Evolutionary conservation across 2,329 filamentous ascomycete genomes (phyloP).

Genomic region (Ophiostoma triangulosporum): DNA sequence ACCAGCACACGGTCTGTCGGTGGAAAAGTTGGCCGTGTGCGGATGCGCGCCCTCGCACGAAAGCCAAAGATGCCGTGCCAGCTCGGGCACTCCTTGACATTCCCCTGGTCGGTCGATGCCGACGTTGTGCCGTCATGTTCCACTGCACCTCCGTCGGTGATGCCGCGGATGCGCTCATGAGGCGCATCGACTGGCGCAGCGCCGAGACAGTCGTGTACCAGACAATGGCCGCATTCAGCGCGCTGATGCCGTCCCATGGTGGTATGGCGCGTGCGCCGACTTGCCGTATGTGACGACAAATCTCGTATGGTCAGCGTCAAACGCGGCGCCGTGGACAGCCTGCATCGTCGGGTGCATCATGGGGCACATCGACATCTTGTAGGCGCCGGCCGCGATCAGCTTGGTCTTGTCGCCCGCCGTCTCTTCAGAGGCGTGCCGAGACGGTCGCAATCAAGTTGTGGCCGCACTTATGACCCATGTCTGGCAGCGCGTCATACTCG

Average conservation of each 20-base stretch:
- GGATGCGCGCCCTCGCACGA: conserved; percentile 6
- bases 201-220: conserved; percentile 25
- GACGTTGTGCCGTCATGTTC: conserved; percentile 25
- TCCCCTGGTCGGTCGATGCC: conserved; percentile 43
- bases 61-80: conserved; percentile 24
- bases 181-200: conserved; percentile 32
- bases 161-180: conserved; percentile 34
- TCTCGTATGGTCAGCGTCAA: conserved; percentile 14
- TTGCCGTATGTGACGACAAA: conserved; percentile 24
- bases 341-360: conserved; percentile 25
- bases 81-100: conserved; percentile 33
- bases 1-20: conserved; percentile 6
- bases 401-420: conserved; percentile 29
- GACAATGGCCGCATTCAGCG: conserved; percentile 30
- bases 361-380: conserved; percentile 23
- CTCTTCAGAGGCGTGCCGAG: conserved; percentile 31
- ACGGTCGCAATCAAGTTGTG: conserved; percentile 29
- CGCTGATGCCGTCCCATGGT: conserved; percentile 35
- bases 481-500: conserved; percentile 19
- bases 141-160: conserved; percentile 25
- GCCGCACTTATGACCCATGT: conserved; percentile 27
- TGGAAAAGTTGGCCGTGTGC: conserved; percentile 7
- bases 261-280: conserved; percentile 30
- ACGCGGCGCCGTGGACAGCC: conserved; percentile 8
- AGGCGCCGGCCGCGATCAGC: conserved; percentile 28